Percentiles rank a stretch among this genome's conserved stretches.
phyloP scores from a whole-genome alignment of 1,139 yeast genomes.

The Yamadazyma jaroonii region DNA sequence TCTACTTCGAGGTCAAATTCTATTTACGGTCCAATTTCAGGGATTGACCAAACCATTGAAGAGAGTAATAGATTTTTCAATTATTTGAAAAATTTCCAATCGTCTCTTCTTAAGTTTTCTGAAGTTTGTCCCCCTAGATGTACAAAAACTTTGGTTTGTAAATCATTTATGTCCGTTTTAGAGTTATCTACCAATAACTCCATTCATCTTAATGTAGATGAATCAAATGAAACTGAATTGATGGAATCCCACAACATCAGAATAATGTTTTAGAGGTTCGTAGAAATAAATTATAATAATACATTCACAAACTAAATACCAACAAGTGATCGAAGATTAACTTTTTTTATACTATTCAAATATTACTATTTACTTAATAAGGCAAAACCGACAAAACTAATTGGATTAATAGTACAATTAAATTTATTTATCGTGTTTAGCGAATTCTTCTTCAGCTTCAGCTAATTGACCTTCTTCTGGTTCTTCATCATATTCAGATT shows the following conservation, averaged over 20 bases:
- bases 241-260: conserved; percentile 1
- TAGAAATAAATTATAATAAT: conserved; percentile 3
- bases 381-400: too few species aligned
- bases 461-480: conserved; percentile 50
- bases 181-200: conserved; percentile 29
- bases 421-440: conserved; percentile 29
- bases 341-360: neutral
- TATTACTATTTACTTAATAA: conserved; percentile 1
- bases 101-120: conserved; percentile 3
- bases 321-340: neutral
- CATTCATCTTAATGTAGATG: neutral
- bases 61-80: conserved; percentile 13
- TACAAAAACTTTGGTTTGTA: conserved; percentile 29
- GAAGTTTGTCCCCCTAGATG: conserved; percentile 13
- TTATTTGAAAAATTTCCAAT: conserved; percentile 6
- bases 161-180: conserved; percentile 37
- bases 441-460: conserved; percentile 48
- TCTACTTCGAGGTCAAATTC: conserved; percentile 1
- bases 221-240: neutral
- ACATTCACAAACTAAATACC: conserved; percentile 8
- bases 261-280: neutral
- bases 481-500: conserved; percentile 60
- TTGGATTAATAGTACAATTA: conserved; percentile 4
- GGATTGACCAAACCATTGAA: conserved; percentile 7
- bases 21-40: conserved; percentile 1